Evolutionary conservation across 768 basidiomycete species (phyloP).

Genomic region (Rhizopogon roseolus): DNA sequence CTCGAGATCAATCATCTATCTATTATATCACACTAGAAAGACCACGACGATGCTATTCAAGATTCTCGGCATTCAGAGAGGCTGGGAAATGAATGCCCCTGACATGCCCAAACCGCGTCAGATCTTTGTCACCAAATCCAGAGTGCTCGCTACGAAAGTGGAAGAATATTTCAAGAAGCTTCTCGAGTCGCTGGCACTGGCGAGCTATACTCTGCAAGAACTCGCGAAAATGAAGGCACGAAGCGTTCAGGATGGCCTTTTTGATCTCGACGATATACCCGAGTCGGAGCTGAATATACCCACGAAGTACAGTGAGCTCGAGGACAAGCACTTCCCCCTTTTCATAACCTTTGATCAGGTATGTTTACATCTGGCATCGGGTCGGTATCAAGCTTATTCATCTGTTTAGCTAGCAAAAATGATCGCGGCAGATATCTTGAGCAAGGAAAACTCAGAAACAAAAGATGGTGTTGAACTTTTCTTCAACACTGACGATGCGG

Average conservation of each 20-base stretch:
- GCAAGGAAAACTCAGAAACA: slow-evolving; percentile 2
- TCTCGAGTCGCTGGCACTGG: slow-evolving; percentile 36
- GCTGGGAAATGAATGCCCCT: slow-evolving; percentile 34
- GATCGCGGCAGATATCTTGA: slow-evolving; percentile 19
- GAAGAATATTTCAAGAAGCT: slow-evolving; percentile 58
- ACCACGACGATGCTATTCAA: slow-evolving; percentile 77
- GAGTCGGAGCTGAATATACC: slow-evolving; percentile 30
- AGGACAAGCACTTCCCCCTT: slow-evolving; percentile 61
- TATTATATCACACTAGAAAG: slow-evolving; percentile 38
- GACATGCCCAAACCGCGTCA: slow-evolving; percentile 51
- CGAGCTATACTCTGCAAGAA: slow-evolving; percentile 31
- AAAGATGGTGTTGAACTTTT: slow-evolving; percentile 10
- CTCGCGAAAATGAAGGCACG: slow-evolving; percentile 25
- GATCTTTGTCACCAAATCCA: slow-evolving; percentile 70
- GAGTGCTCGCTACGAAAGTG: slow-evolving; percentile 66
- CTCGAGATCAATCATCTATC: neutral
- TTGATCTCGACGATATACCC: slow-evolving; percentile 35
- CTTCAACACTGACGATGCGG: slow-evolving; percentile 7
- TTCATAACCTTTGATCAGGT: slow-evolving; percentile 67
- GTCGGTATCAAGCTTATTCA: neutral
- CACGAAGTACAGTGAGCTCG: slow-evolving; percentile 45
- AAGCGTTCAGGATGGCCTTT: slow-evolving; percentile 20
- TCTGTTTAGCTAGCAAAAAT: slow-evolving; percentile 16
- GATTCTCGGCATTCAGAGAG: slow-evolving; percentile 64
- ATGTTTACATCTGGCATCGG: slow-evolving; percentile 5